These are phyloP conservation scores for Backusella circina DNA, from an alignment of 192 early-diverging fungal genomes.

Conservation along the genomic window DNA sequence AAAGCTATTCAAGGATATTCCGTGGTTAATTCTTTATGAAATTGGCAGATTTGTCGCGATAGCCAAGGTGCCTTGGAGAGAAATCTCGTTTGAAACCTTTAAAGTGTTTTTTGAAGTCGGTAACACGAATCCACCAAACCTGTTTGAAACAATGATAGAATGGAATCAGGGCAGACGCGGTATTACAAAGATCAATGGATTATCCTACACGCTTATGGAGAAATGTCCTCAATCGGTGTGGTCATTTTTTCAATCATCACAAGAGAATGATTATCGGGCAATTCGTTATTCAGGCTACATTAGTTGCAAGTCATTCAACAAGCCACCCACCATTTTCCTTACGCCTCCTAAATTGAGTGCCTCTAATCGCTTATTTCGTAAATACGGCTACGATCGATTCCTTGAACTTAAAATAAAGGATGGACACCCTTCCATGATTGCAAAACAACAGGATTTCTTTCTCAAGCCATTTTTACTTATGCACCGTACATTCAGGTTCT, in stretches of 20 bases:
- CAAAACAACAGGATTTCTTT: background rate
- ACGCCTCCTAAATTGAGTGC: constrained; percentile 8
- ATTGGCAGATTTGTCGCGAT: constrained; percentile 8
- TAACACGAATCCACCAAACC: background rate
- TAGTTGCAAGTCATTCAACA: background rate
- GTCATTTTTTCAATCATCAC: background rate
- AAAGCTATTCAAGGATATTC: background rate
- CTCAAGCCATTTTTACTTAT: constrained; percentile 24
- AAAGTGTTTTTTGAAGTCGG: background rate
- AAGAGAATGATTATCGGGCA: background rate
- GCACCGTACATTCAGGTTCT: constrained; percentile 23
- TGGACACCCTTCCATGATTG: background rate
- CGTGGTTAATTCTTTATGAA: constrained; percentile 11
- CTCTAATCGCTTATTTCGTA: constrained; percentile 31
- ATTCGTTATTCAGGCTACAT: background rate
- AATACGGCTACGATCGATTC: constrained; percentile 31
- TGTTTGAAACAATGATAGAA: constrained; percentile 11
- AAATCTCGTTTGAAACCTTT: constrained; percentile 3
- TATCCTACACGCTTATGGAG: constrained; percentile 7
- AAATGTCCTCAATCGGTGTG: constrained; percentile 2
- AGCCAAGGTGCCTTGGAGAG: background rate
- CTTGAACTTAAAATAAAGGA: constrained; percentile 19
- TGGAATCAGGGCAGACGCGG: constrained; percentile 2
- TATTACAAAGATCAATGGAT: background rate
- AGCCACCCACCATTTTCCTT: background rate